phyloP scores from a whole-genome alignment of 2,329 filamentous ascomycete genomes.

The Myriosclerotinia curreyana region DNA sequence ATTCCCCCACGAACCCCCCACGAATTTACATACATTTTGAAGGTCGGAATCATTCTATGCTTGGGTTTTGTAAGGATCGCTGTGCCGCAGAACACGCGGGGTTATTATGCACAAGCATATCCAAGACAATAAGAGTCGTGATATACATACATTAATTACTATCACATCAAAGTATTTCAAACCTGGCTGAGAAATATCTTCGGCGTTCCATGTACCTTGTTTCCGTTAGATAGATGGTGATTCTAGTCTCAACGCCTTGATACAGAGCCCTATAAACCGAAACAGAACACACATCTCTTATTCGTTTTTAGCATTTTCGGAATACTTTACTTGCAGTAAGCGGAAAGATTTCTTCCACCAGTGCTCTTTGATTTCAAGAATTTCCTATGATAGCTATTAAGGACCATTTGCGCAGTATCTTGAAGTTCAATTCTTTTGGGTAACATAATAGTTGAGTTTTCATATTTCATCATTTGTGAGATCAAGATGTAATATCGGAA shows the following conservation, averaged over 20 bases:
- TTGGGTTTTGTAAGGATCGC: not conserved
- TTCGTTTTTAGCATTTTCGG: not conserved
- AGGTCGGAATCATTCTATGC: not conserved
- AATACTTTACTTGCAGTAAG: not conserved
- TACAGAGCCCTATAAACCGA: not conserved
- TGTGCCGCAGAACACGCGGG: too few relatives aligned
- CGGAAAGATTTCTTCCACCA: not conserved
- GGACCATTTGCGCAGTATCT: not conserved
- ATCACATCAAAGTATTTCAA: not conserved
- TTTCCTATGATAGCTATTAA: not conserved
- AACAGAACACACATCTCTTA: not conserved
- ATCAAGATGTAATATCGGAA: not conserved
- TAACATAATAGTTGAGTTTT: not conserved
- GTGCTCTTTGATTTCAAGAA: not conserved
- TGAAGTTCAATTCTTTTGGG: not conserved
- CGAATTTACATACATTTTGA: not conserved
- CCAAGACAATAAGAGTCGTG: not conserved
- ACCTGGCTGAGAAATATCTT: not conserved
- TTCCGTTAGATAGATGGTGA: not conserved
- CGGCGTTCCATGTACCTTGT: not conserved
- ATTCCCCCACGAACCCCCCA: not conserved
- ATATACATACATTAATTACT: not conserved
- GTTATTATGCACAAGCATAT: not conserved
- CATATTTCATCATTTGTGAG: not conserved
- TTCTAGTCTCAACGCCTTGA: not conserved